phyloP scores from a whole-genome alignment of 176 grass and related monocot genomes.

The Pharus latifolius region DNA sequence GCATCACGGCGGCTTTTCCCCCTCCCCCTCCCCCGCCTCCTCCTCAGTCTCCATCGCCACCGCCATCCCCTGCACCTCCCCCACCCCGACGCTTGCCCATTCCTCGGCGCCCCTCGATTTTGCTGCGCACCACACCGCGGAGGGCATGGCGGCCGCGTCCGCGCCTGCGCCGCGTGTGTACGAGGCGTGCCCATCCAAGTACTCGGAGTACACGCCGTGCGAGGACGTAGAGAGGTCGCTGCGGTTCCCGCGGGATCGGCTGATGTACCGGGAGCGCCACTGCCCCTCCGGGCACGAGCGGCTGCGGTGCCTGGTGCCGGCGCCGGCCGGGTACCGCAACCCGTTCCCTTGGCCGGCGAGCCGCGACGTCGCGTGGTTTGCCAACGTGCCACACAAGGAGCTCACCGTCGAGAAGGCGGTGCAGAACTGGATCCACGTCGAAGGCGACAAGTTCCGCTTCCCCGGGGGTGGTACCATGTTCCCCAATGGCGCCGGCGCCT shows the following conservation, averaged over 20 bases:
- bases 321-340: constrained; percentile 60
- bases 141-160: background rate
- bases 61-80: constrained; percentile 23
- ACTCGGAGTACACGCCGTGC: constrained; percentile 91
- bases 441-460: constrained; percentile 78
- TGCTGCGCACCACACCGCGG: constrained; percentile 57
- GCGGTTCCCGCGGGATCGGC: constrained; percentile 51
- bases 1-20: constrained; percentile 52
- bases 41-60: constrained; percentile 34
- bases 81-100: background rate
- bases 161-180: constrained; percentile 13
- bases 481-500: constrained; percentile 62
- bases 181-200: constrained; percentile 45
- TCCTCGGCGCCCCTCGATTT: constrained; percentile 45
- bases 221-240: constrained; percentile 76
- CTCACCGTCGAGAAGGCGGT: constrained; percentile 91
- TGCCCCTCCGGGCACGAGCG: constrained; percentile 55
- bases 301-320: constrained; percentile 72
- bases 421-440: constrained; percentile 93
- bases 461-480: constrained; percentile 97
- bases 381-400: constrained; percentile 94
- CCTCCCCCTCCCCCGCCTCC: background rate
- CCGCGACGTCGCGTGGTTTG: constrained; percentile 71
- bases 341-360: constrained; percentile 81
- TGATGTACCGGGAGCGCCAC: constrained; percentile 91